phyloP scores from a whole-genome alignment of 1,284 basidiomycete genomes.

The Puccinia hordei region DNA sequence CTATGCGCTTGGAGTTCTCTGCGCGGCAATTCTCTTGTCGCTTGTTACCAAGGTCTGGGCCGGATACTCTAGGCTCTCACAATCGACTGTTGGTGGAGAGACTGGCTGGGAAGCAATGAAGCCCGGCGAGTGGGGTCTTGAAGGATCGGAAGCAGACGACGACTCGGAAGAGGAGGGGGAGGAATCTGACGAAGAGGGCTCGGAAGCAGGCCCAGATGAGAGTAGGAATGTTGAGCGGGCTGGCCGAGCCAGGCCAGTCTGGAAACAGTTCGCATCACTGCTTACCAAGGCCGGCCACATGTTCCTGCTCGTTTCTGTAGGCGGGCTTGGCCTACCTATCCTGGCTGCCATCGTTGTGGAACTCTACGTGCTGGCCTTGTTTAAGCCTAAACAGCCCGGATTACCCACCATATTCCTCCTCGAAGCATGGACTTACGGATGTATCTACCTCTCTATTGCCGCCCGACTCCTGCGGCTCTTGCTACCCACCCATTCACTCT shows the following conservation, averaged over 20 bases:
- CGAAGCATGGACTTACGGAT: constrained; percentile 43
- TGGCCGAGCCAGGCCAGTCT: no score
- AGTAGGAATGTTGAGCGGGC: no score
- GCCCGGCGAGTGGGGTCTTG: not conserved
- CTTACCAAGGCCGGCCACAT: not conserved
- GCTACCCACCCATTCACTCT: constrained; percentile 26
- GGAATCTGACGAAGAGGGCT: not conserved
- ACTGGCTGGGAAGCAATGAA: not conserved
- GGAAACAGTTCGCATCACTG: not conserved
- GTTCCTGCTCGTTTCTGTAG: not conserved
- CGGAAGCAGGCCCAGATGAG: not conserved
- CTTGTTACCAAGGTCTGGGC: not conserved
- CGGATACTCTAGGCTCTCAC: not conserved
- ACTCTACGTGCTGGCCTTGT: constrained; percentile 30
- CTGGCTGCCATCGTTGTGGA: constrained; percentile 28
- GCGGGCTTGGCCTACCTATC: constrained; percentile 40
- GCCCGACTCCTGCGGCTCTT: constrained; percentile 8
- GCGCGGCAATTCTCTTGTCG: constrained; percentile 6
- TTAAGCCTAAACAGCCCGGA: constrained; percentile 15
- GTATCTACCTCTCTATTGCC: constrained; percentile 36
- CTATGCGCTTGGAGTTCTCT: constrained; percentile 35
- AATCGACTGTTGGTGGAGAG: not conserved
- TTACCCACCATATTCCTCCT: constrained; percentile 22
- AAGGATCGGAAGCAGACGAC: not conserved
- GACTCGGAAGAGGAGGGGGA: constrained; percentile 6